Evolutionary conservation across 2,329 filamentous ascomycete genomes (phyloP), one percentile per base, ranked within the genome.

Genomic region (Periconia macrospinosa): DNA sequence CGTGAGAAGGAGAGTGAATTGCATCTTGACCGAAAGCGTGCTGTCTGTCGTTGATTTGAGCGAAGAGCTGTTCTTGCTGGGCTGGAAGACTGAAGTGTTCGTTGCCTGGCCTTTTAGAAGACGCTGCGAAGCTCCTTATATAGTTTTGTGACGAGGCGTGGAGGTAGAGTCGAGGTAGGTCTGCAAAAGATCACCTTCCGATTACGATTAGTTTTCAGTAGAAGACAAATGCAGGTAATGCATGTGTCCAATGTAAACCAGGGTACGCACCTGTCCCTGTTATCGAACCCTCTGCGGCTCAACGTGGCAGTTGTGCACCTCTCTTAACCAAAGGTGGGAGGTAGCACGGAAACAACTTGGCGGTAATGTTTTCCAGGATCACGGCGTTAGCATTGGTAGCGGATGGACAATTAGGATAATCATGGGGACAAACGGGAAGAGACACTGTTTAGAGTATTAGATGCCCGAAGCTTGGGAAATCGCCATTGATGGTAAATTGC

Each of bases 1-100:
- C 41, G 75, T 68, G 51, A 78, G 68, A 51, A 76, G 55, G 35
- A 72, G 56, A 50, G 67, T 55, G 52, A 70, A 63, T 68, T 72
- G 66, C 76, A 78, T 79, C 55, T 56, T 75, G 70, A 57, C 43
- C 54, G 42, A 55, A n/a, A 47, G 46, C 42, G 43, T 56, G 41
- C 45, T 53, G 45, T 45, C 45, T 53, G 45, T 45, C 40, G 52
- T 17, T 41, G 19, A 41, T 41, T 49, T 53, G 59, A 62, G 57
- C 48, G 52, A 64, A 53, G 46, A 54, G 49, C 47, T 61, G 55
- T 30, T 56, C 52, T 50, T 61, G 57, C 54, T 61, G 62, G 54
- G 52, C 51, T 27, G 58, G 58, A 58, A 52, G 61, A 58, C 49
- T 65, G 55, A 45, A 63, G 61, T 65, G 63, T 58, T 63, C 44